Conservation (phyloP, 176 grass and related monocot species). For the Bromus sterilis region DNA sequence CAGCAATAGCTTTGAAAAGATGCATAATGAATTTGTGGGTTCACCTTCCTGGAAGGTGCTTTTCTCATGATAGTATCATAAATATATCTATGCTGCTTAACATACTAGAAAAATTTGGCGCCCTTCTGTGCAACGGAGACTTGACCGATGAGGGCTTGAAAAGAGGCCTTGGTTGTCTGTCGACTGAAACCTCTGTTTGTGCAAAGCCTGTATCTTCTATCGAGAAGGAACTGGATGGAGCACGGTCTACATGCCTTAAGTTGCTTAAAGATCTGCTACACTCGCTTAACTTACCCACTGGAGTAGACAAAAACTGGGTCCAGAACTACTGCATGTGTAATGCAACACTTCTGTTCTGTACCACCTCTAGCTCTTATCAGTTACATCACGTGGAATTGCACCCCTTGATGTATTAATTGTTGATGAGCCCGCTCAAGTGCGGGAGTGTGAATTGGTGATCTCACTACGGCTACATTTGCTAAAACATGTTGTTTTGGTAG, state of each 20-base stretch:
- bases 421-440: slow-evolving; percentile 72
- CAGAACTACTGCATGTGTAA: slow-evolving; percentile 47
- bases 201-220: neutral
- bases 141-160: slow-evolving; percentile 36
- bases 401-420: slow-evolving; percentile 65
- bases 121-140: slow-evolving; percentile 17
- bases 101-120: slow-evolving; percentile 28
- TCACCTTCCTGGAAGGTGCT: slow-evolving; percentile 40
- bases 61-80: slow-evolving; percentile 25
- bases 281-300: slow-evolving; percentile 21
- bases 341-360: slow-evolving; percentile 69
- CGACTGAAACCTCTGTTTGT: neutral
- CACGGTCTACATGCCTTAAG: slow-evolving; percentile 29
- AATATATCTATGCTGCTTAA: slow-evolving; percentile 25
- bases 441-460: slow-evolving; percentile 68
- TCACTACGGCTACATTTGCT: slow-evolving; percentile 48
- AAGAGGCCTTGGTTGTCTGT: slow-evolving; percentile 15
- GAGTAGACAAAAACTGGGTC: slow-evolving; percentile 17
- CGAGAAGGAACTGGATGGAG: slow-evolving; percentile 20
- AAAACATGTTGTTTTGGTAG: slow-evolving; percentile 62
- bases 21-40: slow-evolving; percentile 37
- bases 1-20: slow-evolving; percentile 26
- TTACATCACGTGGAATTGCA: slow-evolving; percentile 36
- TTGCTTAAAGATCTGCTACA: slow-evolving; percentile 34
- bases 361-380: slow-evolving; percentile 49